These are phyloP conservation scores for Kappamyces sp. DNA, from an alignment of 192 early-diverging fungal species.

Conservation along the genomic window DNA sequence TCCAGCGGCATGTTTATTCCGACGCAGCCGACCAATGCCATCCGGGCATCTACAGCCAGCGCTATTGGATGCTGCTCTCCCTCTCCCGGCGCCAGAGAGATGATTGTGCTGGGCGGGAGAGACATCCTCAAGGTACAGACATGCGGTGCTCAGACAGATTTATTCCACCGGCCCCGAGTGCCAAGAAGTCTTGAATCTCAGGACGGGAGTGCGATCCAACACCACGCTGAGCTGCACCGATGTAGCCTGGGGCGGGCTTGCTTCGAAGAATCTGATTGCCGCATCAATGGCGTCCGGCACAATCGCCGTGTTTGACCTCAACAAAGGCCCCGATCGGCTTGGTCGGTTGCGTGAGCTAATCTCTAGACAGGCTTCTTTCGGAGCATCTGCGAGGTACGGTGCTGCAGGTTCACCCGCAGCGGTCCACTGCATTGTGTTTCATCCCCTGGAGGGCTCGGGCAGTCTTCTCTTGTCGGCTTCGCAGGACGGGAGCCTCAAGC, in stretches of 20 bases:
- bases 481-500: conserved; percentile 65
- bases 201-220: conserved; percentile 47
- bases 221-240: conserved; percentile 61
- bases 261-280: conserved; percentile 56
- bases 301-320: conserved; percentile 69
- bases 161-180: background rate
- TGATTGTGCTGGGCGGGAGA: conserved; percentile 4
- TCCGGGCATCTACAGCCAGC: too few relatives aligned
- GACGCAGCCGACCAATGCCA: too few relatives aligned
- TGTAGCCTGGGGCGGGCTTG: conserved; percentile 64
- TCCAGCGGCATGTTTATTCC: too few relatives aligned
- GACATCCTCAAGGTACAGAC: conserved; percentile 2
- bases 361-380: background rate
- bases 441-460: conserved; percentile 54
- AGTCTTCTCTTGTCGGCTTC: conserved; percentile 65
- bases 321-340: conserved; percentile 38
- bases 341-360: conserved; percentile 22
- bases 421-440: conserved; percentile 75
- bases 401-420: conserved; percentile 63
- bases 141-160: background rate
- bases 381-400: conserved; percentile 40
- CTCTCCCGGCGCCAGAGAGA: background rate
- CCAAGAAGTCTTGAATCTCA: conserved; percentile 60
- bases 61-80: background rate
- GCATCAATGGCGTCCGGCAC: conserved; percentile 65